Percentiles rank a stretch among this genome's conserved stretches.
These are phyloP conservation scores for Bryoglossum gracile DNA, from an alignment of 495 filamentous ascomycete genomes.

Conservation along the genomic window DNA sequence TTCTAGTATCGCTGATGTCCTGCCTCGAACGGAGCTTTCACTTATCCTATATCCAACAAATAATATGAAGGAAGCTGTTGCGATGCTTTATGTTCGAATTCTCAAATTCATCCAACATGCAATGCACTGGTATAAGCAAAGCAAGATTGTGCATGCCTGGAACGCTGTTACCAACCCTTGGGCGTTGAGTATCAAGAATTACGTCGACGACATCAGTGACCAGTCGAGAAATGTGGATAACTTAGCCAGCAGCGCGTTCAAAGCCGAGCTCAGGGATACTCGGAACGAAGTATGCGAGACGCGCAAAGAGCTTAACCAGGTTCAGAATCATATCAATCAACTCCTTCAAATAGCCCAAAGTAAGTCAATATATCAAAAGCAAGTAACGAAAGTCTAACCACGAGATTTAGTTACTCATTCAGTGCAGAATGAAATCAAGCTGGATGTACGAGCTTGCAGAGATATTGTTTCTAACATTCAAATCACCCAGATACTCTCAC, in stretches of 20 bases:
- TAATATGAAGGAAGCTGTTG: constrained; percentile 26
- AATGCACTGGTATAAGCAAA: constrained; percentile 29
- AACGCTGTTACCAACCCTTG: constrained; percentile 21
- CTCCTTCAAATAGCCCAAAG: neutral
- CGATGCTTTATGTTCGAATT: constrained; percentile 29
- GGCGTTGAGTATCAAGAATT: constrained; percentile 23
- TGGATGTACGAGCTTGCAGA: too few species aligned
- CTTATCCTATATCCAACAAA: constrained; percentile 30
- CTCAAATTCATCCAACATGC: constrained; percentile 28
- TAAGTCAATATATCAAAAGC: neutral
- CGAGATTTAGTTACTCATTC: neutral
- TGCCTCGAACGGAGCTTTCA: constrained; percentile 29
- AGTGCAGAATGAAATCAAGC: too few species aligned
- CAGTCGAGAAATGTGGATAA: constrained; percentile 12
- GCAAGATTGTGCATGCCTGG: constrained; percentile 18
- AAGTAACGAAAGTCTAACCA: neutral
- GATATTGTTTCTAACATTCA: too few species aligned
- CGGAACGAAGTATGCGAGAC: neutral
- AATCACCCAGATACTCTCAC: too few species aligned
- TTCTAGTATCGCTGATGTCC: constrained; percentile 26
- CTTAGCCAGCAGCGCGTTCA: neutral
- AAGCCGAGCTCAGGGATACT: constrained; percentile 8
- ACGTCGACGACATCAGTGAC: constrained; percentile 22
- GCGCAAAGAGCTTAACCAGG: too few species aligned
- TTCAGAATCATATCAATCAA: neutral